Base-by-base conservation (phyloP, 176 grass and related monocot genomes). In the Puya raimondii region DNA sequence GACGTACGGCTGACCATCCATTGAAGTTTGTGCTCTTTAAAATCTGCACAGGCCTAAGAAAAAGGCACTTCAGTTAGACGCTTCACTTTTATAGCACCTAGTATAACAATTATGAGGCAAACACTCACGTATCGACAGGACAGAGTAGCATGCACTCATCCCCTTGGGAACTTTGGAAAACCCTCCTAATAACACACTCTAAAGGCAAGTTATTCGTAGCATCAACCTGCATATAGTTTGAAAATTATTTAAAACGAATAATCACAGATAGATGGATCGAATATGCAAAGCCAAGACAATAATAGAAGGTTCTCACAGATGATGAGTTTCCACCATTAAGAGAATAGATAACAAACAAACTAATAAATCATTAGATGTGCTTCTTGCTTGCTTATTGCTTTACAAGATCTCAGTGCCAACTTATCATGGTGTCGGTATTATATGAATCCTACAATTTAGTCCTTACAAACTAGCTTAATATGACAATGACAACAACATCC, bases 11-110 rank as follows among this genome's bases (percentile, higher is more conserved):
- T 65, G 85, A 74, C 89, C 89, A 96, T 4, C 86, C 93, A 51
- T 81, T 85, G 83, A 96, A 90, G 42, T 96, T 96, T 14, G 93
- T 78, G 72, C 93, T 96, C 79, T 88, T 96, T 72, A 96, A 85
- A 42, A 96, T 88, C 64, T 91, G 81, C 74, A 96, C 84, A 64
- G 86, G 86, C 88, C 93, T 96, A 76, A 80, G 70, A 88, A 56
- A 17, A 82, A 6, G 68, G 0, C 54, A 82, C 33, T 42, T 42
- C 33, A 42, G 33, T 42, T 42, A 21, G 56, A 22, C 16, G 13
- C 14, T 11, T 54, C 56, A 51, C 14, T 71, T 12, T 64, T 10
- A 49, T 10, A 64, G 47, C 20, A 23, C 21, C 10, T 2, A 61
- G 21, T 1, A n/a, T 61, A 56, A n/a, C 22, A 0, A 15, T 20